phyloP scores from a whole-genome alignment of 352 stramenopile species.

The Lagenidium giganteum region DNA sequence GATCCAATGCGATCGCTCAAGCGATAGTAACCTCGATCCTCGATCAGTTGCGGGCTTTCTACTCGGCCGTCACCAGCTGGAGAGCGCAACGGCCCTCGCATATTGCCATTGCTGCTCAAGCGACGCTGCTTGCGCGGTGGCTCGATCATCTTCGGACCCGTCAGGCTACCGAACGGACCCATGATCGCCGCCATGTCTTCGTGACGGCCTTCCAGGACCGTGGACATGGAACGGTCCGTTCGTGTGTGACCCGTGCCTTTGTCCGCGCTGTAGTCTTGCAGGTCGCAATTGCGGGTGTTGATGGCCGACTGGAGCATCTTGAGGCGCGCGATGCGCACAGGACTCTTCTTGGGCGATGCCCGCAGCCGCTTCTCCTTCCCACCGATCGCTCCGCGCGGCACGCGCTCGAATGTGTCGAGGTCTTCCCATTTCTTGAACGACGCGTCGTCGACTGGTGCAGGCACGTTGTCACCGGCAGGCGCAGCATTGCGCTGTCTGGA shows the following conservation, averaged over 20 bases:
- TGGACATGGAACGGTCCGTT: constrained; percentile 17
- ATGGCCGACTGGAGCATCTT: constrained; percentile 70
- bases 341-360: constrained; percentile 40
- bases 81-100: too few relatives aligned
- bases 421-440: too few relatives aligned
- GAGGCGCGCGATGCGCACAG: constrained; percentile 47
- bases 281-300: constrained; percentile 50
- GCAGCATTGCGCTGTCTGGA: too few relatives aligned
- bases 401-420: too few relatives aligned
- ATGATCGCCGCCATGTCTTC: constrained; percentile 39
- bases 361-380: constrained; percentile 16
- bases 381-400: too few relatives aligned
- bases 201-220: constrained; percentile 20
- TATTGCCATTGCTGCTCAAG: too few relatives aligned
- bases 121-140: constrained; percentile 28
- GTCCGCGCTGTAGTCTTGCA: constrained; percentile 22
- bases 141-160: constrained; percentile 20
- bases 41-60: constrained; percentile 11
- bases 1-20: constrained; percentile 59
- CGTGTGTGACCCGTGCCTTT: not conserved
- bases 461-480: too few relatives aligned
- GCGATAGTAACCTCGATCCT: constrained; percentile 57
- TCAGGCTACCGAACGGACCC: constrained; percentile 53
- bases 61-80: not conserved
- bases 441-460: too few relatives aligned